phyloP scores from a whole-genome alignment of 148 eudicot species.

The Fagopyrum esculentum region DNA sequence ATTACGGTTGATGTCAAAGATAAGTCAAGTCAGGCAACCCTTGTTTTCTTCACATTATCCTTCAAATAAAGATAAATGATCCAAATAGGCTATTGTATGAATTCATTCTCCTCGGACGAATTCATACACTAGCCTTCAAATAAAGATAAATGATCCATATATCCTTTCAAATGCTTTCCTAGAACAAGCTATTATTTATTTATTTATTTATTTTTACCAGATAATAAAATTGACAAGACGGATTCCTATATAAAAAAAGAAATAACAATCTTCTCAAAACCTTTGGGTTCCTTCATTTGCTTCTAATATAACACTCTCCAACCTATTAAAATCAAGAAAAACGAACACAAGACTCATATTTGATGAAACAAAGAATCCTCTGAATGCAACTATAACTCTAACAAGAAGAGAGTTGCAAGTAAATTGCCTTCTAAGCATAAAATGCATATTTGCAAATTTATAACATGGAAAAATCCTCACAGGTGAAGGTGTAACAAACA shows the following conservation, averaged over 20 bases:
- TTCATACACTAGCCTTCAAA: neutral
- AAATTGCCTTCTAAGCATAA: neutral
- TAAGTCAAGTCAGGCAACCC: too few relatives aligned
- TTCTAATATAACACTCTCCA: constrained; percentile 68
- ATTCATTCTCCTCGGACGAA: neutral
- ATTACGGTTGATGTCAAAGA: too few relatives aligned
- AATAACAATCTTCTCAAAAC: constrained; percentile 62
- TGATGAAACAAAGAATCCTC: neutral
- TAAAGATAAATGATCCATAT: neutral
- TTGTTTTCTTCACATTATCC: too few relatives aligned
- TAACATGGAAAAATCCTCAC: neutral
- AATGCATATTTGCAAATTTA: neutral
- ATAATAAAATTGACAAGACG: neutral
- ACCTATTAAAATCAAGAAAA: constrained; percentile 32
- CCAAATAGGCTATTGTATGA: too few relatives aligned
- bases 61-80: too few relatives aligned
- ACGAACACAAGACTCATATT: neutral
- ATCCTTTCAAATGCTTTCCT: neutral
- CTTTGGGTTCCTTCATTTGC: constrained; percentile 65
- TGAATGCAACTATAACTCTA: constrained; percentile 2
- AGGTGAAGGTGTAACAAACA: neutral
- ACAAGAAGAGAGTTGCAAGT: neutral
- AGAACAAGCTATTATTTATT: neutral
- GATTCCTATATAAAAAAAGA: constrained; percentile 69
- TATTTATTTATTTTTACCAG: neutral